phyloP scores from a whole-genome alignment of 495 filamentous ascomycete genomes.

The Aspergillus funiculosus region DNA sequence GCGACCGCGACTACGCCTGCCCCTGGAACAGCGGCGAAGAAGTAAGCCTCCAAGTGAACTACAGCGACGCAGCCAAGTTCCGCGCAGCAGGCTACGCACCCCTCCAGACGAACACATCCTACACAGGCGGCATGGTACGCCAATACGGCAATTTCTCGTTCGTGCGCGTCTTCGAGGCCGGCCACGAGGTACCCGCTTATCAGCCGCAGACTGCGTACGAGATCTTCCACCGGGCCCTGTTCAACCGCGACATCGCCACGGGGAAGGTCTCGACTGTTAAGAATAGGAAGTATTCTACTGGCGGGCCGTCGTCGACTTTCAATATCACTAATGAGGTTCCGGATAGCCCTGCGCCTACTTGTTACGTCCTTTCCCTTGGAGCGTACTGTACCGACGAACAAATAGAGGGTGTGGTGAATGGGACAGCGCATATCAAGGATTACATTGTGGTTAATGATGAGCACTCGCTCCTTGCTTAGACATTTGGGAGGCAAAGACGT shows the following conservation, averaged over 20 bases:
- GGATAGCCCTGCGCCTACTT: conserved; percentile 34
- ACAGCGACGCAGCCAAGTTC: conserved; percentile 38
- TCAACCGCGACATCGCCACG: conserved; percentile 52
- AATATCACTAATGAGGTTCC: conserved; percentile 44
- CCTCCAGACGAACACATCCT: conserved; percentile 40
- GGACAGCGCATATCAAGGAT: conserved; percentile 44
- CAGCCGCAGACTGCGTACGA: conserved; percentile 51
- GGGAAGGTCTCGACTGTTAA: conserved; percentile 38
- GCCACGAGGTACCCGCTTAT: conserved; percentile 57
- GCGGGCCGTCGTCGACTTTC: conserved; percentile 47
- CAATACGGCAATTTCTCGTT: conserved; percentile 57
- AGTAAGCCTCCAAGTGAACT: conserved; percentile 37
- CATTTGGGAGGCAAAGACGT: background rate
- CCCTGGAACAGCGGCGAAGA: conserved; percentile 46
- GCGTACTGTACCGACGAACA: conserved; percentile 45
- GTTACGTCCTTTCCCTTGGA: conserved; percentile 41
- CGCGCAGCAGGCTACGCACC: conserved; percentile 46
- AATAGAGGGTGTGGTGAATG: conserved; percentile 39
- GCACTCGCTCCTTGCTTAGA: background rate
- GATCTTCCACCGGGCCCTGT: conserved; percentile 51
- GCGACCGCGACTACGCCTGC: conserved; percentile 56
- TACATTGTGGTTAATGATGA: conserved; percentile 39
- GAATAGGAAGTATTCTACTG: conserved; percentile 40
- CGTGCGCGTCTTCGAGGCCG: conserved; percentile 53
- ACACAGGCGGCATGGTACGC: conserved; percentile 48